Percentiles rank a stretch among this genome's conserved stretches.
Evolutionary conservation across 2,329 filamentous ascomycete genomes (phyloP).

Genomic region (Corniculantispora saksenae): DNA sequence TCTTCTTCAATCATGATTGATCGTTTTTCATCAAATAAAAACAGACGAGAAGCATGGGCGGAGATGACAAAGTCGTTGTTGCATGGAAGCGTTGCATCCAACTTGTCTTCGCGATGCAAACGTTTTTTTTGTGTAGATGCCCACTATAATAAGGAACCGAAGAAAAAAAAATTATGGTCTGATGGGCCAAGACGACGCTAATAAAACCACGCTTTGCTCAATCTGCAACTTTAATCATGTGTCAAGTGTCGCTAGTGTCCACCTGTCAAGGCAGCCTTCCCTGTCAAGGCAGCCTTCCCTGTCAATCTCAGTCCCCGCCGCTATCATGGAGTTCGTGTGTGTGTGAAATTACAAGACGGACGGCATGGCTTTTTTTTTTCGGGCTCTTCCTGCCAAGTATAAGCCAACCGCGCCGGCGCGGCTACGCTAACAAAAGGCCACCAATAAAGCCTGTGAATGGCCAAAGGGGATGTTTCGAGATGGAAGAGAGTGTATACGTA

Average conservation of each 20-base stretch:
- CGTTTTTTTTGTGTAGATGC: neutral
- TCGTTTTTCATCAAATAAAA: neutral
- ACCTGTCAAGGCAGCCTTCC: neutral
- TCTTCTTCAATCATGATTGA: too few relatives aligned
- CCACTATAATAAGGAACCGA: neutral
- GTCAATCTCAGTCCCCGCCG: neutral
- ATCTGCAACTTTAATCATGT: slow-evolving; percentile 9
- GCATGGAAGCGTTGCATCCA: neutral
- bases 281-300: too few relatives aligned
- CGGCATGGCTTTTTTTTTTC: neutral
- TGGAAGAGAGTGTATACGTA: neutral
- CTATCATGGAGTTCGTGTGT: too few relatives aligned
- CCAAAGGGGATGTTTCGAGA: neutral
- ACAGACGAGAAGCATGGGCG: too few relatives aligned
- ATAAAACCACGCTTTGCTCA: neutral
- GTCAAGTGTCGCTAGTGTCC: neutral
- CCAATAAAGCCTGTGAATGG: neutral
- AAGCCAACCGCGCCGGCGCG: neutral
- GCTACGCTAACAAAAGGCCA: neutral
- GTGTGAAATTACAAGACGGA: neutral
- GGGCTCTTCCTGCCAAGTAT: neutral
- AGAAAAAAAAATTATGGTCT: neutral
- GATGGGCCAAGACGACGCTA: neutral
- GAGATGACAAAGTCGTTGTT: too few relatives aligned
- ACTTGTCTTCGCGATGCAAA: too few relatives aligned